Evolutionary conservation across 176 grass and related monocot genomes (phyloP), one percentile per base, ranked within the genome.

Genomic region (Canna indica): DNA sequence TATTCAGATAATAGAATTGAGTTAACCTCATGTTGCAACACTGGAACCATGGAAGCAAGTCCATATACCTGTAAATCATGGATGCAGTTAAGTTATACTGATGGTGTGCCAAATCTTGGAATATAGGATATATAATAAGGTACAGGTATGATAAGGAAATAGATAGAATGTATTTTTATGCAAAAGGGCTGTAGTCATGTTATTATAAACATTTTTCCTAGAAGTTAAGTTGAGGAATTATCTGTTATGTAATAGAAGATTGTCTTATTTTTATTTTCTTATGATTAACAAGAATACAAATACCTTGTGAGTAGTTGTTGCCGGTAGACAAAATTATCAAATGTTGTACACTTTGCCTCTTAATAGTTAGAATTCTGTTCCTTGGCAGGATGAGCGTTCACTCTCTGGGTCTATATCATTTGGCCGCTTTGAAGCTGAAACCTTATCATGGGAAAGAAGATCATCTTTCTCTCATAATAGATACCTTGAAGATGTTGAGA

Each of bases 401-500:
- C 34, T 34, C 36, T 59, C 75, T 58, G 75, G 75, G 36, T 77
- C 75, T 24, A 20, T 77, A 69, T 59, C 75, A 69, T 77, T 77
- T 69, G 75, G 75, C 17, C 64, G 75, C 16, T 77, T 69, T 77
- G 75, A 77, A 59, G 4, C 64, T 30, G 75, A 77, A 69, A 58
- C 64, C n/a, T 59, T 77, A 22, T 69, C 65, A 3, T 77, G 75
- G 75, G 75, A 77, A 69, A 77, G 65, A 57, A 77, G 75, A 30
- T 77, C 75, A 46, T 69, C 75, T 31, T 77, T 77, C 47, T 77
- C 75, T 1, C 65, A 69, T 52, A 77, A 77, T 28, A 77, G 36
- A 59, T 77, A 77, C 25, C 75, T 77, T 59, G 75, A 77, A 67
- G 64, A 77, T 64, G 75, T 77, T 39, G 65, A 59, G 34, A 77